A percentile compares a stretch with the other conserved stretches of the same genome.
phyloP scores from a whole-genome alignment of 345 rosid species.

The Dipteronia sinensis region DNA sequence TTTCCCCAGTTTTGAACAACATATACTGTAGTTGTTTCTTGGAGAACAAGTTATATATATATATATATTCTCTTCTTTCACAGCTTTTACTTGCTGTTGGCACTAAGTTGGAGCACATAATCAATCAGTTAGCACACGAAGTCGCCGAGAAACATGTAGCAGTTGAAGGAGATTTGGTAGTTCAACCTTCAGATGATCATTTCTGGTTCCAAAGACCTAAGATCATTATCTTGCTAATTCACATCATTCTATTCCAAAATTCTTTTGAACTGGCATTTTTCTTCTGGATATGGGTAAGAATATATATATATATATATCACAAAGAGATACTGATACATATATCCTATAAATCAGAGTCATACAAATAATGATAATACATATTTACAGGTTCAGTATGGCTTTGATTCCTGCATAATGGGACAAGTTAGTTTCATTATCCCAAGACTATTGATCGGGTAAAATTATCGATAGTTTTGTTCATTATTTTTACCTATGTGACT shows the following conservation, averaged over 20 bases:
- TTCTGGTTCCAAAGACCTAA: constrained; percentile 72
- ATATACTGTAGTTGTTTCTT: neutral
- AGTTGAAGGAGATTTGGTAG: constrained; percentile 65
- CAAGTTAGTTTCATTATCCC: constrained; percentile 56
- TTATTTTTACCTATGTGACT: neutral
- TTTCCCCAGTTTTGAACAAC: neutral
- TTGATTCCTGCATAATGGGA: constrained; percentile 82
- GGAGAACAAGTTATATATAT: neutral
- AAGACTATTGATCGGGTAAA: constrained; percentile 74
- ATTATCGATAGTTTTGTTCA: neutral
- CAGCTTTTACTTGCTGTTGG: constrained; percentile 83
- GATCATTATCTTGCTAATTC: constrained; percentile 67
- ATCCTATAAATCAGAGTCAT: too few species aligned
- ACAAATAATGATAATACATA: neutral
- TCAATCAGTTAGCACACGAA: constrained; percentile 64
- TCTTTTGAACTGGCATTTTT: constrained; percentile 86
- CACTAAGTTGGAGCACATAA: constrained; percentile 75
- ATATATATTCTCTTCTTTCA: neutral
- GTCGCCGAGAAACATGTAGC: constrained; percentile 76
- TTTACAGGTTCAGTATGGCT: constrained; percentile 65
- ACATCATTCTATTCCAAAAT: constrained; percentile 80
- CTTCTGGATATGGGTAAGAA: constrained; percentile 72
- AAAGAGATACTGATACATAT: too few species aligned
- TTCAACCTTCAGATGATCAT: constrained; percentile 74
- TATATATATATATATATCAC: neutral